These are phyloP conservation scores for Gossypium gossypioides DNA, from an alignment of 441 rosid species.

Conservation along the genomic window DNA sequence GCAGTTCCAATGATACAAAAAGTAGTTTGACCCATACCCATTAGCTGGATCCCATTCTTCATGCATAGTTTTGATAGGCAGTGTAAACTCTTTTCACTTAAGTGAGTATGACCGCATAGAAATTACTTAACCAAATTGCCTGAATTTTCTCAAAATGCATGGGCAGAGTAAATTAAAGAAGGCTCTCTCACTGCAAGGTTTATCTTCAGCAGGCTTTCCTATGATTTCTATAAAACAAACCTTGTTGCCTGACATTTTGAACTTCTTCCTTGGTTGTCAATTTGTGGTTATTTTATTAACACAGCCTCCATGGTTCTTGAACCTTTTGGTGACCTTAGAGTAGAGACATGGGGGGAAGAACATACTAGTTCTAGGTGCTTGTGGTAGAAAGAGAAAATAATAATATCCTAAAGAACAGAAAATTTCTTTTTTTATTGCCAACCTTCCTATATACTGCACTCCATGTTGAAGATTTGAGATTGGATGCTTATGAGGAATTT, in stretches of 20 bases:
- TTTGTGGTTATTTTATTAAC: background rate
- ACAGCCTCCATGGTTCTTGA: background rate
- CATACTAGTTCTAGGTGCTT: background rate
- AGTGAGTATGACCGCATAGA: background rate
- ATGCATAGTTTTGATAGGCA: background rate
- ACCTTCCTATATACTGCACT: background rate
- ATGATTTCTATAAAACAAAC: background rate
- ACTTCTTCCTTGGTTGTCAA: background rate
- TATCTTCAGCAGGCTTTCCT: constrained; percentile 6
- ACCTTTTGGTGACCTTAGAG: background rate
- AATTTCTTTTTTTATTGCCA: background rate
- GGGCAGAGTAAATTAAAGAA: background rate
- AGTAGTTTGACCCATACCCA: constrained; percentile 2
- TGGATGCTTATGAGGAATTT: background rate
- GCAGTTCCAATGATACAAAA: background rate
- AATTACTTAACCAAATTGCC: background rate
- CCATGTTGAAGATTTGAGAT: constrained; percentile 1
- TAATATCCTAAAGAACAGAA: background rate
- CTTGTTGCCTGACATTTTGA: background rate
- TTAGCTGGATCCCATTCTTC: background rate
- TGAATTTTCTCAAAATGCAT: background rate
- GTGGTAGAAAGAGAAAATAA: background rate
- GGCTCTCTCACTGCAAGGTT: background rate
- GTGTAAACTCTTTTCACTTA: background rate
- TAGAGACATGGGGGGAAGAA: constrained; percentile 4